Base-by-base conservation (phyloP, 306 rosid species). In the Vigna mungo region DNA sequence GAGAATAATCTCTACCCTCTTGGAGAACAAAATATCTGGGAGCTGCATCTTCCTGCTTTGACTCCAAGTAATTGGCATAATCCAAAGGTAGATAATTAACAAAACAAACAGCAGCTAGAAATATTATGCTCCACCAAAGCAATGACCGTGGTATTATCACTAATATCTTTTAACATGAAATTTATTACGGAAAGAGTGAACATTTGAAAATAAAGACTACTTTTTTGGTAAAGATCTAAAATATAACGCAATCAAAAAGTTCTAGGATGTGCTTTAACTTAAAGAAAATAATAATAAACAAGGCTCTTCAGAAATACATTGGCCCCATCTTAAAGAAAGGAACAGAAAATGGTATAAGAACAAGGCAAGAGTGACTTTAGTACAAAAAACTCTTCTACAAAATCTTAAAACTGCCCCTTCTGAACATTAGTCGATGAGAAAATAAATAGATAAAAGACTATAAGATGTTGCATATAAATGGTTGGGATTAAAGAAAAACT, bases 1-100 rank as follows among this genome's bases (percentile, higher is more conserved):
- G 66, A 48, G 91, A 71, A 58, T 88, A 74, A 72, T 92, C 97
- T 81, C 86, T 82, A 20, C 80, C 59, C 72, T 92, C 93, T 13
- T 80, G 81, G 7, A 85, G 21, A 60, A 80, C 71, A 47, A 92
- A 71, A 65, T 86, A 89, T 86, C 85, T 89, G 15, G 90, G 83
- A 72, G 86, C 85, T 64, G 88, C 90, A 44, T 82, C 91, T 79
- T 95, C 68, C 84, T 62, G 74, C 85, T 83, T 37, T 74, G 76
- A 56, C 88, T 79, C 77, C 92, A 84, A 77, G 36, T 30, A 68
- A 54, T 85, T 30, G 71, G 13, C 52, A 78, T 65, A 68, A 83
- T 63, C 68, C 70, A 34, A 80, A 81, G 39, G 58, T 53, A 77
- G 52, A 72, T 36, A 85, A 78, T 78, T 61, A 83, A 77, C 70